Evolutionary conservation across 2,329 filamentous ascomycete species (phyloP).

Genomic region (Massarina eburnea): DNA sequence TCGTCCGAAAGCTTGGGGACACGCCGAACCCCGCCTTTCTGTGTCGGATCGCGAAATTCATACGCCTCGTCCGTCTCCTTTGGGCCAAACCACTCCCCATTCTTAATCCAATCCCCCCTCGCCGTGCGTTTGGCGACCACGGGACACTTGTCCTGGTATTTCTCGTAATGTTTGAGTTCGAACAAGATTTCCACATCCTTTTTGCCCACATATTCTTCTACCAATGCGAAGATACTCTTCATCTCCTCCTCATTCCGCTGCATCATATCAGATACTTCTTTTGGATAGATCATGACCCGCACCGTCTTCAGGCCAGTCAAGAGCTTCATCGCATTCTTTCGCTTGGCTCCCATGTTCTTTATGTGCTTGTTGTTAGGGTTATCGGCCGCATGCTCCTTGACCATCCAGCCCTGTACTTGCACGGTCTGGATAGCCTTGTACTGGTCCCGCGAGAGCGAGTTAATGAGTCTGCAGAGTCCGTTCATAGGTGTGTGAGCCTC

Average conservation of each 20-base stretch:
- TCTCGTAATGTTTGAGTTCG: too few relatives aligned
- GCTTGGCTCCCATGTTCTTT: background rate
- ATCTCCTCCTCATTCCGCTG: background rate
- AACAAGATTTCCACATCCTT: too few relatives aligned
- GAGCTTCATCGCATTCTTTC: background rate
- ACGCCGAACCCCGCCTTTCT: too few relatives aligned
- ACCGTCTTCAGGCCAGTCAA: background rate
- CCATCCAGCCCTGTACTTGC: background rate
- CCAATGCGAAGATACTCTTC: background rate
- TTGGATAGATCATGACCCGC: background rate
- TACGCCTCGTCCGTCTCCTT: too few relatives aligned
- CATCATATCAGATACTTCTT: background rate
- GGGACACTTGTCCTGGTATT: too few relatives aligned
- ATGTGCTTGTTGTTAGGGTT: too few relatives aligned
- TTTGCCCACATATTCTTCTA: too few relatives aligned
- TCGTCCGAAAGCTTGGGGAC: too few relatives aligned
- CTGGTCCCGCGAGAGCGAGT: background rate
- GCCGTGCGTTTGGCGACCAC: too few relatives aligned
- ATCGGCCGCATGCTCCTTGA: background rate
- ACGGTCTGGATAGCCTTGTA: background rate
- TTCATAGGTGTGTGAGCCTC: background rate
- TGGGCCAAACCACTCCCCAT: too few relatives aligned
- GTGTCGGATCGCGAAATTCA: too few relatives aligned
- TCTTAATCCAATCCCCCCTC: too few relatives aligned
- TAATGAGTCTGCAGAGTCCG: background rate